Evolutionary conservation across 2,329 filamentous ascomycete genomes (phyloP).

Genomic region (Fusarium papillatum): DNA sequence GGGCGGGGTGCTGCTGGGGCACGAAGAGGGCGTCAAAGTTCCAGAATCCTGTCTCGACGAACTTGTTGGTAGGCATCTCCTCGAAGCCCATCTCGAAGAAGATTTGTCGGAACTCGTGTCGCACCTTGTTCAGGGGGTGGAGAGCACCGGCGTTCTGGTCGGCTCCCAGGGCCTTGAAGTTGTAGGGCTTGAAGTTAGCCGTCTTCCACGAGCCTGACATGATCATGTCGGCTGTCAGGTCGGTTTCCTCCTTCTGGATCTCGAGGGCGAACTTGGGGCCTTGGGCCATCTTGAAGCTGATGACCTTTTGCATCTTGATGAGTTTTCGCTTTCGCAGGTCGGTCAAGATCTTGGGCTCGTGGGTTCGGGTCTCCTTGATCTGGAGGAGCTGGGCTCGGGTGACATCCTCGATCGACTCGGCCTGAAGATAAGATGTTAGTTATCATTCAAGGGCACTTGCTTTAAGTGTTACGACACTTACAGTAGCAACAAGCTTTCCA

Average conservation of each 20-base stretch:
- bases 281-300: constrained; percentile 87
- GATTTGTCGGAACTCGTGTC: constrained; percentile 95
- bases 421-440: constrained; percentile 51
- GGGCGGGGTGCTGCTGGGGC: constrained; percentile 94
- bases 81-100: constrained; percentile 99
- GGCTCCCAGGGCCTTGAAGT: constrained; percentile 80
- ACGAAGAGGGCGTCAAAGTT: constrained; percentile 98
- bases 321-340: constrained; percentile 96
- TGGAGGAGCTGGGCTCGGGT: constrained; percentile 82
- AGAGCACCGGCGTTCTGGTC: constrained; percentile 73
- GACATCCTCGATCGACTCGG: constrained; percentile 83
- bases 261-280: constrained; percentile 90
- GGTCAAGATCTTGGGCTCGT: constrained; percentile 82
- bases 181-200: constrained; percentile 85
- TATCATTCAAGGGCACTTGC: background rate
- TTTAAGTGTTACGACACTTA: constrained; percentile 46
- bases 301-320: constrained; percentile 84
- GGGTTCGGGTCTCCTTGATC: constrained; percentile 78
- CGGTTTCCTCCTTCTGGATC: constrained; percentile 93
- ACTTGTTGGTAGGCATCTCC: constrained; percentile 96
- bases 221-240: constrained; percentile 95
- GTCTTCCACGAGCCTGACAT: constrained; percentile 91
- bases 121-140: constrained; percentile 91
- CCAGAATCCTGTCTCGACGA: constrained; percentile 98
- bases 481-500: constrained; percentile 67